A percentile compares a stretch with the other conserved stretches of the same genome.
Evolutionary conservation across 768 basidiomycete species (phyloP).

Genomic region (Rhodotorula taiwanensis): DNA sequence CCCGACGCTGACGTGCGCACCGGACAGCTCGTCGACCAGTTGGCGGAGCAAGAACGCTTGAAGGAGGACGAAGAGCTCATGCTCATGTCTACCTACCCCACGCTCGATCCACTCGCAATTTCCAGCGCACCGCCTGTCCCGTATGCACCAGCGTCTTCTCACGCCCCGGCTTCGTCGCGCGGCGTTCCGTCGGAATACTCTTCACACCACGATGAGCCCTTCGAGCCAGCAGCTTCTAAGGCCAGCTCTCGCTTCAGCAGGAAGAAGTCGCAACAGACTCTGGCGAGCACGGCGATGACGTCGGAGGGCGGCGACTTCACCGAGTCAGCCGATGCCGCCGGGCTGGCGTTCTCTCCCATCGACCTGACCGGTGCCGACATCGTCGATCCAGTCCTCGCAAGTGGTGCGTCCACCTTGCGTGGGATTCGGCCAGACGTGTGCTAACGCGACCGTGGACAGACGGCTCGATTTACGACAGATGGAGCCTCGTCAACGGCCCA

Average conservation of each 20-base stretch:
- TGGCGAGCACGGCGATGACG: background rate
- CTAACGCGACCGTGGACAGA: slow-evolving; percentile 1
- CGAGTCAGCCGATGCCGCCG: background rate
- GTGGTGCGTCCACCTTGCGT: background rate
- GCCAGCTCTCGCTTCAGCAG: background rate
- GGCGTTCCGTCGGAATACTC: too few species aligned
- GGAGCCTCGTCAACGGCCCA: slow-evolving; percentile 8
- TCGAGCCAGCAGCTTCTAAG: background rate
- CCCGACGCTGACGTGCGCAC: too few species aligned
- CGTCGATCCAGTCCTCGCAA: slow-evolving; percentile 28
- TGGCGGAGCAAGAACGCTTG: slow-evolving; percentile 21
- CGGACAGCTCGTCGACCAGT: slow-evolving; percentile 32
- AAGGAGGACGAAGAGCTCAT: slow-evolving; percentile 29
- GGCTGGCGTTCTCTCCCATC: slow-evolving; percentile 13
- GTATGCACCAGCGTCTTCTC: background rate
- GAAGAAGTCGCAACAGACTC: background rate
- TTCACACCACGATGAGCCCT: slow-evolving; percentile 1
- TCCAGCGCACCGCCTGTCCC: background rate
- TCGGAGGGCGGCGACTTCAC: background rate
- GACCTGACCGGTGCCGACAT: slow-evolving; percentile 24
- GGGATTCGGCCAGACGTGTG: too few species aligned
- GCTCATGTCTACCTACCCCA: background rate
- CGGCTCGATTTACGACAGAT: slow-evolving; percentile 33
- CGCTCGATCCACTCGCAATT: slow-evolving; percentile 1
- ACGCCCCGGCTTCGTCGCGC: background rate